Evolutionary conservation across 768 basidiomycete species (phyloP).

Genomic region (Chalciporus chontae): DNA sequence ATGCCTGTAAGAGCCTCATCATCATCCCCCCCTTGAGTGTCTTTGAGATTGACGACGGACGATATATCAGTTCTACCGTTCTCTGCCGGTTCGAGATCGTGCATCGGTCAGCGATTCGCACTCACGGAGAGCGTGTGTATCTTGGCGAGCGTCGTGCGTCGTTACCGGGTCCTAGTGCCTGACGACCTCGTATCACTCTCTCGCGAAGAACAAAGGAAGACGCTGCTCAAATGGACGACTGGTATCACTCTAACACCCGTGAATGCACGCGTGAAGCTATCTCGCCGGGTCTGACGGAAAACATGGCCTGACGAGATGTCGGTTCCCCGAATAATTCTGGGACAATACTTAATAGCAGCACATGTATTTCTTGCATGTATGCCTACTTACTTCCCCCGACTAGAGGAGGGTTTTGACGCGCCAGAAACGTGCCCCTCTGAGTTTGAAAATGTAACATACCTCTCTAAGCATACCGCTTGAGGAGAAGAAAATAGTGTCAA

Average conservation of each 20-base stretch:
- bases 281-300: constrained; percentile 7
- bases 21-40: too few species aligned
- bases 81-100: constrained; percentile 41
- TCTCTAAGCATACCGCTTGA: too few species aligned
- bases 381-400: too few species aligned
- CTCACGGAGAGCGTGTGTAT: constrained; percentile 39
- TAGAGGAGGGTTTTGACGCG: too few species aligned
- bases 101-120: constrained; percentile 50
- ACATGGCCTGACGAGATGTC: too few species aligned
- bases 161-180: constrained; percentile 40
- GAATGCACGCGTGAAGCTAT: constrained; percentile 25
- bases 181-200: constrained; percentile 29
- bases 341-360: constrained; percentile 7
- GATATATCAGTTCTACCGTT: constrained; percentile 40
- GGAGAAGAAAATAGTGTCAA: too few species aligned
- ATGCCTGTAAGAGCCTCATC: constrained; percentile 46
- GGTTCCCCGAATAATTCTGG: too few species aligned
- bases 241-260: constrained; percentile 35
- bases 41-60: neutral
- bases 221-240: constrained; percentile 36
- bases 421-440: too few species aligned
- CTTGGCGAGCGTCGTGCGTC: constrained; percentile 41
- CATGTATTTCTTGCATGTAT: constrained; percentile 4
- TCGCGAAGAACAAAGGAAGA: constrained; percentile 32
- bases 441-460: too few species aligned